Evolutionary conservation across 805 yeast species (phyloP), one percentile per base, ranked within the genome.

Genomic region (Jamesozyma jinghongensis): DNA sequence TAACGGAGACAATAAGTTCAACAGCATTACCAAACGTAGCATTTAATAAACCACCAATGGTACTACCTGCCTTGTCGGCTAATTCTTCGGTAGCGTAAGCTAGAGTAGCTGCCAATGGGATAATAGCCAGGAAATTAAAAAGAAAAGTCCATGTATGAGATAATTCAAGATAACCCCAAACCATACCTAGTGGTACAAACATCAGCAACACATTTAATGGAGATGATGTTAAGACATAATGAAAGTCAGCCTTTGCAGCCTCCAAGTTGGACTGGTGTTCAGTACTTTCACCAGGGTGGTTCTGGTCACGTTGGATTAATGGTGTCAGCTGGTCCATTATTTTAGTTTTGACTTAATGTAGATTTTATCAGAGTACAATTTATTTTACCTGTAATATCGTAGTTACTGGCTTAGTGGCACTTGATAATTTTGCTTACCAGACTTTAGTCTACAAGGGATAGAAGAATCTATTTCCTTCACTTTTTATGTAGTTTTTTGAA

Each of bases 21-120:
- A 92, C 96, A 2, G 97, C 97, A 61, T 92, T 92, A 44, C 98
- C 98, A 60, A 92, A 85, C 8, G 97, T 88, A 2, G 98, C 98
- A 65, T 92, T 92, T 54, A 92, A 70, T 48, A 92, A 70, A 0
- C 97, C 97, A 12, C 98, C 97, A 19, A 90, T 50, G 8, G 97
- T 88, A 55, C 86, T 84, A 45, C 97, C 97, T 27, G 86, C 86
- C 48, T 82, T 79, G 43, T 77, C 84, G 33, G 95, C 77, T 42
- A 92, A 70, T 54, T 87, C 94, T 62, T 92, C 98, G 4, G 98
- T 92, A 32, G 96, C 94, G 65, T 71, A 86, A 0, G 96, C 94
- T 43, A 92, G 69, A 18, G 90, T 70, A 1, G 94, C 81, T 5
- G 98, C 97, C 54, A 92, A 69, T 13, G 97, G 97, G 33, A 92